Percentiles rank a stretch among this genome's conserved stretches.
Conservation (phyloP, 139 green algal species). For the Tetradesmus obliquus region DNA sequence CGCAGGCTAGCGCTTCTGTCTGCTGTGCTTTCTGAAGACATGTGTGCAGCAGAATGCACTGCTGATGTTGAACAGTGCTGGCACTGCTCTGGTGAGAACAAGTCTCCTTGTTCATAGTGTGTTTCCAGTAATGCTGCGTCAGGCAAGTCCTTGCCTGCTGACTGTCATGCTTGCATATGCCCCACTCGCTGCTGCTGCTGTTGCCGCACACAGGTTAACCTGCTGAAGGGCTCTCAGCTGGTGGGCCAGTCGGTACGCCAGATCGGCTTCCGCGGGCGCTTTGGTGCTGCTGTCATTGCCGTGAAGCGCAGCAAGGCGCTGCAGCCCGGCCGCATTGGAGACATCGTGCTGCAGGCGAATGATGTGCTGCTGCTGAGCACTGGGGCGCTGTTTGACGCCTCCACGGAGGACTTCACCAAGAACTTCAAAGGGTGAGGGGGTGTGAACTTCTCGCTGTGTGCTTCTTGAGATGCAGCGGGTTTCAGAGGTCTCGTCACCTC, state of each 20-base stretch:
- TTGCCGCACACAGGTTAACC: neutral
- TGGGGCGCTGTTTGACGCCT: slow-evolving; percentile 54
- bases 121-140: neutral
- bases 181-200: neutral
- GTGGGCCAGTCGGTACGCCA: slow-evolving; percentile 58
- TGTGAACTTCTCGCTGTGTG: neutral
- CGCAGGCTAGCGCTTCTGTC: neutral
- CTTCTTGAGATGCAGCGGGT: neutral
- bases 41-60: too few relatives aligned
- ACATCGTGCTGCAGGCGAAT: slow-evolving; percentile 73
- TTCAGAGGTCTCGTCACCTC: neutral
- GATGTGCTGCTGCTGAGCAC: slow-evolving; percentile 78
- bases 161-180: neutral
- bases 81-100: too few relatives aligned
- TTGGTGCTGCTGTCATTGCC: slow-evolving; percentile 77
- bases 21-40: too few relatives aligned
- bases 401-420: slow-evolving; percentile 43
- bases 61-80: too few relatives aligned
- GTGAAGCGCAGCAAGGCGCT: slow-evolving; percentile 67
- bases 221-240: slow-evolving; percentile 8
- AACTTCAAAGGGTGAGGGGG: slow-evolving; percentile 53
- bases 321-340: slow-evolving; percentile 62
- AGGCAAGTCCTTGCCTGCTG: too few relatives aligned
- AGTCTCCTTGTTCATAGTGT: neutral
- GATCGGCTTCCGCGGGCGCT: slow-evolving; percentile 69